Base-by-base conservation (phyloP, 768 basidiomycete genomes). In the Russula griseocarnosa region DNA sequence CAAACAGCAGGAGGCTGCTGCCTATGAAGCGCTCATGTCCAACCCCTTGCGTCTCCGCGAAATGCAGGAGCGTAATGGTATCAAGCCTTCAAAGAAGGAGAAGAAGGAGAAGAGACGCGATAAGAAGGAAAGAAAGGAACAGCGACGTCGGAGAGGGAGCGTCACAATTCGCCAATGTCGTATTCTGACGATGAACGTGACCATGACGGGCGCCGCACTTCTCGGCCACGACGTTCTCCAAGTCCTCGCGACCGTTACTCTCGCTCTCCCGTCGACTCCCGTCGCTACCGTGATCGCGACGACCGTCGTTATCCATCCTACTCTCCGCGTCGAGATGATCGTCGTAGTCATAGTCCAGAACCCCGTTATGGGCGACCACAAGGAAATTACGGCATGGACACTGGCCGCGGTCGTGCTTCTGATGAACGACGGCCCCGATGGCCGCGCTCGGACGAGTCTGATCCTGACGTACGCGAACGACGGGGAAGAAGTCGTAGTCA, bases 1-100 rank as follows among this genome's bases (percentile, higher is more conserved):
- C 78, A 98, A 98, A 75, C 90, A 94, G 73, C 96, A 98, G 71
- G 96, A 99, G 75, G 94, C 97, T 72, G 88, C 91, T 9, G 90
- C 94, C 8, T 89, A 94, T 69, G 86, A 97, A 68, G 84, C 92
- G 2, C 78, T 97, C 44, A 81, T 92, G 78, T 84, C 88, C 54
- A 94, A 95, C 69, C 93, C 93, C 34, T 82, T 93, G 36, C 90
- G 90, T 26, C 77, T 94, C 52, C 84, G 86, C 61, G 86, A 92
- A 73, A 76, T 94, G 79, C 86, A 91, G 73, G 85, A 89, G 73
- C 81, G 86, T 44, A 86, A 86, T 59, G 92, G 92, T n/a, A 84
- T 92, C 55, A 87, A 88, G 70, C 79, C 85, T 6, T 89, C 90
- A 77, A 88, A 88, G 72, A 86, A 86, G 63, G 88, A 89, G 73